Evolutionary conservation across 805 yeast genomes (phyloP), one percentile per base, ranked within the genome.

Genomic region (Metschnikowia dekortorum): DNA sequence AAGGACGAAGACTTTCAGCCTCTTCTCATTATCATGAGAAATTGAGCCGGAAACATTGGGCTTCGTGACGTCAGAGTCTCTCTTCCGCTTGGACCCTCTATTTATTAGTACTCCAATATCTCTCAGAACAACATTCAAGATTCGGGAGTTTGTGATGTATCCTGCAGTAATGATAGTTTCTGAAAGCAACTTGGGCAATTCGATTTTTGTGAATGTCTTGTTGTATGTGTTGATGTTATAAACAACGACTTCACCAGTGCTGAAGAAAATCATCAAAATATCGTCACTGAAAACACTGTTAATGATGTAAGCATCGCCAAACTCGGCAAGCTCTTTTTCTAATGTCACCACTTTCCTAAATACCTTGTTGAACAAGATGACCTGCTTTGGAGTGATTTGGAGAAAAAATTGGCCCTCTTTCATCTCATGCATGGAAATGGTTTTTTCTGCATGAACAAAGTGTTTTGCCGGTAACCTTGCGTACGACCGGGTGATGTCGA

Each of bases 201-300:
- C 64, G n/a, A 74, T 59, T 46, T 62, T 66, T 16, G 63, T 53
- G 53, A 65, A 70, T 2, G 67, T 52, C 51, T 66, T 69, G 55
- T 63, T 70, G 53, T 70, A 70, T 2, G 76, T 69, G 54, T 73
- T 71, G 30, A 73, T 63, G 18, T 71, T 63, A 56, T 66, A 79
- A 28, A 86, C 76, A 53, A 78, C 79, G 14, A 85, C 82, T 58
- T 85, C 89, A 74, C 92, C 92, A 59, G 82, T 81, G 10, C 85
- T 74, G 53, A 83, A 77, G 13, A 87, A 81, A 9, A 84, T 66
- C 67, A 85, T 71, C 44, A 87, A 73, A 56, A 79, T 80, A 30
- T 84, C 86, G 56, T 84, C 91, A 55, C 67, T 71, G 22, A 85
- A 74, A 4, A 79, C 77, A 40, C 87, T 85, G 60, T 81, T 80